Evolutionary conservation across 345 rosid genomes (phyloP).

Genomic region (Eucalyptus polyanthemos): DNA sequence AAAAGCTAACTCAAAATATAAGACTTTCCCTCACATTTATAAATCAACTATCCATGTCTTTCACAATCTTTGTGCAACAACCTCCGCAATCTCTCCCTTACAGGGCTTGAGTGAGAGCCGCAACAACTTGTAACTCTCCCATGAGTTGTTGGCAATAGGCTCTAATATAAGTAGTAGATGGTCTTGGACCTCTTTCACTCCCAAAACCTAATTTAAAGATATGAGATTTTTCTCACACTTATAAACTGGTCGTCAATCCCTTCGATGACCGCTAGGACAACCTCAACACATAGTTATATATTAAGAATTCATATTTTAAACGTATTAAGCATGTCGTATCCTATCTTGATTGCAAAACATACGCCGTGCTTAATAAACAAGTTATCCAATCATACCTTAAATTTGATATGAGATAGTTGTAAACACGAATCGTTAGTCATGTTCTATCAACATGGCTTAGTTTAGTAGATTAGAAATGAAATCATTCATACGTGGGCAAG

Average conservation of each 20-base stretch:
- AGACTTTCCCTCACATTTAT: no score
- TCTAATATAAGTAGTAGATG: not conserved
- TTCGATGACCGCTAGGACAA: accelerated
- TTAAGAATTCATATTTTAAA: not conserved
- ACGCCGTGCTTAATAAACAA: not conserved
- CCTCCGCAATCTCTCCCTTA: not conserved
- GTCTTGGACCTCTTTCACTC: not conserved
- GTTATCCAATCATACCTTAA: not conserved
- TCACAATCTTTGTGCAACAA: no score
- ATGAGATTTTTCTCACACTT: not conserved
- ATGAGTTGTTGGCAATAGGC: not conserved
- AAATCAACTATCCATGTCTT: no score
- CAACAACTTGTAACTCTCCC: not conserved
- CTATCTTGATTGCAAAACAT: not conserved
- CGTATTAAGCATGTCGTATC: not conserved
- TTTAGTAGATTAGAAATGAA: not conserved
- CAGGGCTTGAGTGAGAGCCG: not conserved
- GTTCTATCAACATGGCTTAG: not conserved
- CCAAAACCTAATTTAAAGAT: no score
- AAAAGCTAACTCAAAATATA: no score
- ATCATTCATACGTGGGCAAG: not conserved
- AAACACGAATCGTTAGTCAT: not conserved
- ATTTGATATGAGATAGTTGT: not conserved
- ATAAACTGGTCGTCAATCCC: not conserved
- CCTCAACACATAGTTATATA: not conserved